Evolutionary conservation across 108 stramenopile genomes (phyloP).

Genomic region (Stephanodiscus triporus): DNA sequence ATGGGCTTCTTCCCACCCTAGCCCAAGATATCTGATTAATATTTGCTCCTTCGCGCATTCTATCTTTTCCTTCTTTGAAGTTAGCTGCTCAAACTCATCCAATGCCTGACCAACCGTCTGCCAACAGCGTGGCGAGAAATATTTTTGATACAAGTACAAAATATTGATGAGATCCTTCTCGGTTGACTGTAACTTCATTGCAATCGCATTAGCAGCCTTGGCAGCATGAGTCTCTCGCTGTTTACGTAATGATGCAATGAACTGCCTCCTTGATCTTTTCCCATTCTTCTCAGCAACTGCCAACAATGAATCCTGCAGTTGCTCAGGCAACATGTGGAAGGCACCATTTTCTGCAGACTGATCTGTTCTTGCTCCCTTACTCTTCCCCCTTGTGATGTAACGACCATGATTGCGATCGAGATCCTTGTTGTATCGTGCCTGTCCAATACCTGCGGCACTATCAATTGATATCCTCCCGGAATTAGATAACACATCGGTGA

Average conservation of each 20-base stretch:
- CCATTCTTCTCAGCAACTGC: background rate
- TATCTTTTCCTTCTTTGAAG: slow-evolving; percentile 13
- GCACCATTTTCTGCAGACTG: background rate
- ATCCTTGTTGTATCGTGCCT: too few species aligned
- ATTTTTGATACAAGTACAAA: slow-evolving; percentile 8
- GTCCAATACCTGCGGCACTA: too few species aligned
- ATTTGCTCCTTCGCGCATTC: slow-evolving; percentile 5
- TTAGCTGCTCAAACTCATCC: too few species aligned
- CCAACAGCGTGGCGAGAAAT: slow-evolving; percentile 14
- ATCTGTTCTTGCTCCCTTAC: background rate
- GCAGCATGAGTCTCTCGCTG: background rate
- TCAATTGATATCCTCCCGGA: too few species aligned
- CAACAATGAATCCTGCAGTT: background rate
- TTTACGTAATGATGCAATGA: background rate
- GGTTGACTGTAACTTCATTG: too few species aligned
- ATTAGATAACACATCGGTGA: too few species aligned
- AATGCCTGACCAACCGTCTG: too few species aligned
- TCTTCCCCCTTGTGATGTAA: slow-evolving; percentile 1
- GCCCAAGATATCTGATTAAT: background rate
- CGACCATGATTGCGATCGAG: slow-evolving; percentile 1
- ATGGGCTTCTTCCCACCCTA: slow-evolving; percentile 6
- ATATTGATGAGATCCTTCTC: slow-evolving; percentile 3
- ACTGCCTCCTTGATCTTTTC: background rate
- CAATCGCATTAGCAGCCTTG: background rate
- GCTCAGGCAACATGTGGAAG: background rate